Conservation (phyloP, 2,329 filamentous ascomycete genomes). For the Verticillium klebahnii region DNA sequence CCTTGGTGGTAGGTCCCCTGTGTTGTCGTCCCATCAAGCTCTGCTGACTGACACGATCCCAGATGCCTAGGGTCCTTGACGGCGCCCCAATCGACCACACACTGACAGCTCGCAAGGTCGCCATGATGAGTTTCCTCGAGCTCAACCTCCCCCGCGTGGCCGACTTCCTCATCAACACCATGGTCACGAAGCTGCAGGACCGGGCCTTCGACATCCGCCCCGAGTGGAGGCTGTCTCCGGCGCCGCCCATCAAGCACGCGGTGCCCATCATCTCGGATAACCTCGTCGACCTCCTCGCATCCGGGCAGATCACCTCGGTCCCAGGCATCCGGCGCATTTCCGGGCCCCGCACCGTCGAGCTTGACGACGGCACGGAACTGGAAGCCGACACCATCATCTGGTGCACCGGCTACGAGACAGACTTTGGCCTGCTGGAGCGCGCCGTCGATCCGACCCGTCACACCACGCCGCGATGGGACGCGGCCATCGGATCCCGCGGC, state of each 20-base stretch:
- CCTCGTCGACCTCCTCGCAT: slow-evolving; percentile 19
- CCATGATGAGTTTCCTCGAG: slow-evolving; percentile 23
- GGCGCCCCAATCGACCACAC: slow-evolving; percentile 28
- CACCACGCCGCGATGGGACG: slow-evolving; percentile 12
- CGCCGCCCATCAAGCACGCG: slow-evolving; percentile 14
- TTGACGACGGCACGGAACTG: slow-evolving; percentile 18
- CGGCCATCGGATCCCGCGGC: slow-evolving; percentile 18
- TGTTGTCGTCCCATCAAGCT: no score
- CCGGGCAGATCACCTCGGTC: slow-evolving; percentile 20
- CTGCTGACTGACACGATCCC: not conserved
- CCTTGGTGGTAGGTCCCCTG: slow-evolving; percentile 25
- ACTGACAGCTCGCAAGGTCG: slow-evolving; percentile 25
- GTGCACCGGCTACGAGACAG: slow-evolving; percentile 21
- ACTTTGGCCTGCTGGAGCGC: slow-evolving; percentile 11
- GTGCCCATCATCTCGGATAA: slow-evolving; percentile 18
- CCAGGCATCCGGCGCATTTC: slow-evolving; percentile 19
- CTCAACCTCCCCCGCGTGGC: slow-evolving; percentile 11
- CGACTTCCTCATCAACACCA: slow-evolving; percentile 12
- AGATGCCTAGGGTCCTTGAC: slow-evolving; percentile 14
- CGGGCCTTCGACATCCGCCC: slow-evolving; percentile 19
- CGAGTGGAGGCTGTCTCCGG: slow-evolving; percentile 19
- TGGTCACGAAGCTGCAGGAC: slow-evolving; percentile 5
- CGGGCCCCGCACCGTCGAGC: slow-evolving; percentile 17
- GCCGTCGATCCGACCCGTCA: slow-evolving; percentile 15
- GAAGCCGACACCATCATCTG: slow-evolving; percentile 21